These are phyloP conservation scores for Chaetothyriales sp. DNA, from an alignment of 2,329 filamentous ascomycete genomes.

Conservation along the genomic window DNA sequence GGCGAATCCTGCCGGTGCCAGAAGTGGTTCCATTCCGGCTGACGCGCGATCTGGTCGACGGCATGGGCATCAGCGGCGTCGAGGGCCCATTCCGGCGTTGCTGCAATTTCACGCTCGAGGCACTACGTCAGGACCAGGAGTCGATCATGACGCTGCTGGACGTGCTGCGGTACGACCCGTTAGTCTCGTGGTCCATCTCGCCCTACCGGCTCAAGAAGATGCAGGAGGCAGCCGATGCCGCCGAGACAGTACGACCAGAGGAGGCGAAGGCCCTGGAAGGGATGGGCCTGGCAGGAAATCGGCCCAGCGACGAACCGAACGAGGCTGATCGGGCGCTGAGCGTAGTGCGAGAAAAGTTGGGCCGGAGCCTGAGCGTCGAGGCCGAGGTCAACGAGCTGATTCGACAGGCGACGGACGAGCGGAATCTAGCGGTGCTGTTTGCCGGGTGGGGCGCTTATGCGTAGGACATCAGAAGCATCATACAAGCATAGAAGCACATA, in stretches of 20 bases:
- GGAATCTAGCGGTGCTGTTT: constrained; percentile 82
- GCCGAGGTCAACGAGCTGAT: constrained; percentile 96
- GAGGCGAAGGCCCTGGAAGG: constrained; percentile 9
- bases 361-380: constrained; percentile 82
- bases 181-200: constrained; percentile 91
- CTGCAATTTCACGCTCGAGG: constrained; percentile 93
- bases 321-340: constrained; percentile 87
- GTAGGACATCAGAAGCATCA: constrained; percentile 4
- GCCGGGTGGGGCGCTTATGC: constrained; percentile 48
- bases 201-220: constrained; percentile 52
- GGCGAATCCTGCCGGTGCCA: constrained; percentile 84
- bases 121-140: constrained; percentile 85
- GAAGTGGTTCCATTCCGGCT: constrained; percentile 92
- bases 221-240: constrained; percentile 42
- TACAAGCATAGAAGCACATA: not conserved
- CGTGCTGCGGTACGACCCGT: constrained; percentile 90
- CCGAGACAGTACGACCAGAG: constrained; percentile 20
- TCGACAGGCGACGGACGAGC: constrained; percentile 85
- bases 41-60: constrained; percentile 88
- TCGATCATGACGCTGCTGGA: constrained; percentile 98
- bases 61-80: constrained; percentile 88
- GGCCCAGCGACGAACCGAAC: constrained; percentile 44
- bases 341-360: constrained; percentile 90
- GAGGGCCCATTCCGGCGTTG: constrained; percentile 96
- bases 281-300: constrained; percentile 23